Evolutionary conservation across 2,329 filamentous ascomycete species (phyloP), one percentile per base, ranked within the genome.

Genomic region (Trichoderma polysporum): DNA sequence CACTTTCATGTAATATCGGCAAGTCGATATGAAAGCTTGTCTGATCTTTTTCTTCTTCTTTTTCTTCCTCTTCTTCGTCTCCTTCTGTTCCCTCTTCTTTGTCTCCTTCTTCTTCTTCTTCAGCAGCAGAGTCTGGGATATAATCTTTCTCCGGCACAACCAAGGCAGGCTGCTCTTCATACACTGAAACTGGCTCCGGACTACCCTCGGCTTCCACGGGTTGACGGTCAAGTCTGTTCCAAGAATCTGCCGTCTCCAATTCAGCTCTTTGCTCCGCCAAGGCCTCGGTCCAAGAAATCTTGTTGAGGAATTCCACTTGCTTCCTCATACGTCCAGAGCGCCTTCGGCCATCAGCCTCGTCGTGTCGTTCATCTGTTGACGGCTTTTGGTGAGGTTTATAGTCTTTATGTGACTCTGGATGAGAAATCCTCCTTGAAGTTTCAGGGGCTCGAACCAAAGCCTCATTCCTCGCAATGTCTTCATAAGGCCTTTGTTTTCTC

Each of bases 271-370:
- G 62, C 29, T 68, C 56, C 56, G 70, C 58, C 27, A 68, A 66
- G 31, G 68, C 74, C 13, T 76, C 70, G 3, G 68, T 49, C 76
- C 76, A 76, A 7, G 75, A 72, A 13, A 76, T 69, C 54, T 75
- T 76, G 39, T 74, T 74, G 66, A 74, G 68, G 41, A 75, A 76
- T 41, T 75, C 73, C 17, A 69, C 70, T 64, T 74, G 73, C 50
- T 73, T 77, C 31, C 74, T 72, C 15, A 68, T 70, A 37, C 76
- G 72, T 6, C 73, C 72, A 45, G 74, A 75, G 15, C 71, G 71
- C 59, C 74, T 71, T 25, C 70, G 69, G 1, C 62, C 62, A 25
- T 31, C 53, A 29, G 29, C 7, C n/a, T 69, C 68, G 54, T 54
- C 64, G 12, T 59, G 50, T 37, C 60, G 72, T 69, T 68, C 27